Percentiles rank a stretch among this genome's conserved stretches.
Conservation (phyloP, 768 basidiomycete genomes). For the Termitomyces sp. region DNA sequence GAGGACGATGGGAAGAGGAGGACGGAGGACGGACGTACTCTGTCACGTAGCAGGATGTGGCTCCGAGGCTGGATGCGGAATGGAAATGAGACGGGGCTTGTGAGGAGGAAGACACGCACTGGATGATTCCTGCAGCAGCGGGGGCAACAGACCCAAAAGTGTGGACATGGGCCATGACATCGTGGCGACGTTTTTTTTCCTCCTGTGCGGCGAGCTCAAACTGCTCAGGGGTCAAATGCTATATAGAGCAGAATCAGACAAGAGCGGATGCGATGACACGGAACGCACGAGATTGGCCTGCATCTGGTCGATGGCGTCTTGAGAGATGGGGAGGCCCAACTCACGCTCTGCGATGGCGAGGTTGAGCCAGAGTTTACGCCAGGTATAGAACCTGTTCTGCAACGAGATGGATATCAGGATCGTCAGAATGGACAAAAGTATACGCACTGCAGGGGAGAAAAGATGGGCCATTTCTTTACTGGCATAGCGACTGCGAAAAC, state of each 20-base stretch:
- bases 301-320: constrained; percentile 94
- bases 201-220: constrained; percentile 89
- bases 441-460: constrained; percentile 85
- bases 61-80: no score
- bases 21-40: constrained; percentile 48
- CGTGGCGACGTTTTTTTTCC: constrained; percentile 96
- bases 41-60: constrained; percentile 98
- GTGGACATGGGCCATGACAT: constrained; percentile 99
- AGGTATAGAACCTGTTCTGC: constrained; percentile 92
- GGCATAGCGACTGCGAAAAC: constrained; percentile 79
- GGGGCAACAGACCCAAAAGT: constrained; percentile 93
- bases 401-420: neutral
- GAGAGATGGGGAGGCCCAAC: constrained; percentile 79
- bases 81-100: neutral
- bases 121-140: constrained; percentile 93
- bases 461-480: constrained; percentile 98
- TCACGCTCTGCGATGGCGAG: constrained; percentile 96
- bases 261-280: neutral
- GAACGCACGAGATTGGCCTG: constrained; percentile 73
- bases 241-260: neutral
- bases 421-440: neutral
- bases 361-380: constrained; percentile 94
- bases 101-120: constrained; percentile 41
- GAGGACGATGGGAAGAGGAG: no score
- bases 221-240: constrained; percentile 84